These are phyloP conservation scores for Hordeum vulgare DNA, from an alignment of 176 grass and related monocot species.

Conservation along the genomic window MorexV3_pseudomolecules_assembly NC_058523.1:324608075-324608574, in stretches of 20 bases:
- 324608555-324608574: too few species aligned
- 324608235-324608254: conserved; percentile 96
- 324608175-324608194: conserved; percentile 77
- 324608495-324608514: neutral
- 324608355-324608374: neutral
- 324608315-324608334: neutral
- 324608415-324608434: neutral
- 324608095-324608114: neutral
- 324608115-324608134: neutral
- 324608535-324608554: too few species aligned
- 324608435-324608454: neutral
- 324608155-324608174: neutral
- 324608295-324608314: conserved; percentile 49
- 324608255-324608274: conserved; percentile 88
- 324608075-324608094: neutral
- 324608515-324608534: too few species aligned
- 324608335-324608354: neutral
- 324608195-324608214: conserved; percentile 99
- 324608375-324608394: neutral
- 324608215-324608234: conserved; percentile 98
- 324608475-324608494: neutral
- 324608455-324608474: neutral
- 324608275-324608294: conserved; percentile 97
- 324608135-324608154: neutral
- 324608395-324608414: neutral